Percentiles rank a stretch among this genome's conserved stretches.
These are phyloP conservation scores for Cladosporium sp. DNA, from an alignment of 2,329 filamentous ascomycete species.

Conservation along the genomic window DNA sequence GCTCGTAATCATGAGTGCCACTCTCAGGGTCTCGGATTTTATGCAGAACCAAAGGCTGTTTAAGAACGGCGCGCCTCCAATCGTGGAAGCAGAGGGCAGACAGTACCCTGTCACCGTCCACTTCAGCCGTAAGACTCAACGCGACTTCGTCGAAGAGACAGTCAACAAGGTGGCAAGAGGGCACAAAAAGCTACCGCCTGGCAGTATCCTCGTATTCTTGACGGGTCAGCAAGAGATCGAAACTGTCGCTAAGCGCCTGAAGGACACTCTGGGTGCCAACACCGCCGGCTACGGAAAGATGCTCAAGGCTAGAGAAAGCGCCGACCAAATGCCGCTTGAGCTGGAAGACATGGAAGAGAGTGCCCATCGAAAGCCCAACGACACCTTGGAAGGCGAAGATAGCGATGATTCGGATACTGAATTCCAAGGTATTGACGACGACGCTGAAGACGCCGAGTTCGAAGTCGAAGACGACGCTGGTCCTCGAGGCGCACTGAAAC, in stretches of 20 bases:
- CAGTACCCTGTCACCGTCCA: slow-evolving; percentile 89
- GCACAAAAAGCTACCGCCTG: slow-evolving; percentile 84
- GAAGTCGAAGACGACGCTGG: slow-evolving; percentile 53
- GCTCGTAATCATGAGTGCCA: slow-evolving; percentile 97
- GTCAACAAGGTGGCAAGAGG: slow-evolving; percentile 85
- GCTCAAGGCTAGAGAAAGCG: slow-evolving; percentile 18
- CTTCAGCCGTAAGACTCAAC: slow-evolving; percentile 77
- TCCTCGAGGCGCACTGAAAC: slow-evolving; percentile 60
- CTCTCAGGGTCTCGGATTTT: slow-evolving; percentile 85
- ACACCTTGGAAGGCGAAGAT: slow-evolving; percentile 43
- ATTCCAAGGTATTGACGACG: slow-evolving; percentile 60
- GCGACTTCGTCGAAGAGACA: slow-evolving; percentile 88
- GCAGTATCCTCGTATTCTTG: slow-evolving; percentile 89
- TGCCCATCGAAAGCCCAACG: slow-evolving; percentile 41
- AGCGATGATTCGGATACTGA: slow-evolving; percentile 57
- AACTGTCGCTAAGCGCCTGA: slow-evolving; percentile 76
- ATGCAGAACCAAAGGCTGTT: slow-evolving; percentile 83
- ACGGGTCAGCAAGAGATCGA: slow-evolving; percentile 92
- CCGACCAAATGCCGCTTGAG: slow-evolving; percentile 62
- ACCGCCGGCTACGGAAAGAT: slow-evolving; percentile 37
- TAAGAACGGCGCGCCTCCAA: slow-evolving; percentile 66
- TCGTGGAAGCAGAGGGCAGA: slow-evolving; percentile 86
- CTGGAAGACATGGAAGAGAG: slow-evolving; percentile 86
- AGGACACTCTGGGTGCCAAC: slow-evolving; percentile 61
- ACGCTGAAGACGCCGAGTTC: slow-evolving; percentile 57